Evolutionary conservation across 208 protist genomes (phyloP).

Genomic region (Acanthamoeba royreba): DNA sequence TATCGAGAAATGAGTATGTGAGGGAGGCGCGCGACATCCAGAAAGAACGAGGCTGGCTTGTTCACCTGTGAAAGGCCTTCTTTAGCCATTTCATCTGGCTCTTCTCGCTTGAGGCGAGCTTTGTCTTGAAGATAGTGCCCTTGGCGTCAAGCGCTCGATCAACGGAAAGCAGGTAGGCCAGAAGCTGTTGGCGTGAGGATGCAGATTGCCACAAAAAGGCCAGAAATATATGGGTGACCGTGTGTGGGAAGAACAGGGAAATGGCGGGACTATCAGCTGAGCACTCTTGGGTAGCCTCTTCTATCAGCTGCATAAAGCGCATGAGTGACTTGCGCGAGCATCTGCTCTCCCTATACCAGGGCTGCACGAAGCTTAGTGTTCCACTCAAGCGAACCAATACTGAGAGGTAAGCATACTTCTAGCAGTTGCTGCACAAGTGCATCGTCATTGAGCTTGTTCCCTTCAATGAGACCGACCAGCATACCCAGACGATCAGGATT

Average conservation of each 20-base stretch:
- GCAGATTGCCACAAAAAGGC: background rate
- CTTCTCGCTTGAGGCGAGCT: background rate
- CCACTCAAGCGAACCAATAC: background rate
- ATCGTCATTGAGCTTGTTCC: background rate
- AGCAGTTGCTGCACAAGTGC: background rate
- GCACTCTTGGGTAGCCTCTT: background rate
- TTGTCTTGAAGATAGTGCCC: background rate
- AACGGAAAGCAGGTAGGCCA: background rate
- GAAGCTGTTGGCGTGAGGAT: background rate
- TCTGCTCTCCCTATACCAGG: background rate
- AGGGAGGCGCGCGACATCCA: no score
- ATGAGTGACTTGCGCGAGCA: background rate
- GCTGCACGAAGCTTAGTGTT: background rate
- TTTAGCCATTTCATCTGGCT: background rate
- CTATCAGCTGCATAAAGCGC: background rate
- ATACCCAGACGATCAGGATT: background rate
- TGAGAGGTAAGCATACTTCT: background rate
- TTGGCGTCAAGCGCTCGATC: background rate
- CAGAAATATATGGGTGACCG: background rate
- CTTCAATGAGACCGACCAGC: background rate
- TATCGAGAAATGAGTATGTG: no score
- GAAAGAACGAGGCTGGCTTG: no score
- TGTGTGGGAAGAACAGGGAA: background rate
- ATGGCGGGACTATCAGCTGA: background rate
- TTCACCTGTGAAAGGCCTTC: background rate